phyloP scores from a whole-genome alignment of 148 eudicot genomes.

The Heliamphora exappendiculata region DNA sequence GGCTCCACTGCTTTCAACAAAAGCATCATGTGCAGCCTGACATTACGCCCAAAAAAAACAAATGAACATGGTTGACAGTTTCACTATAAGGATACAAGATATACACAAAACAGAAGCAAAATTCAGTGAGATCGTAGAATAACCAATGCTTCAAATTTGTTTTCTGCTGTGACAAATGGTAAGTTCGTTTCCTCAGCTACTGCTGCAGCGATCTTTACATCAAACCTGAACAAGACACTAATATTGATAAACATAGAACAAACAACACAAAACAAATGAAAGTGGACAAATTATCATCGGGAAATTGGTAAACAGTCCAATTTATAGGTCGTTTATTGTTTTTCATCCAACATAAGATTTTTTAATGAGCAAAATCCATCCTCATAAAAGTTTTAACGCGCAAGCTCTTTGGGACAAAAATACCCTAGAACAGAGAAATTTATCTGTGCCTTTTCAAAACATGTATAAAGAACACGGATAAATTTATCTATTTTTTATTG shows the following conservation, averaged over 20 bases:
- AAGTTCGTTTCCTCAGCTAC: constrained; percentile 89
- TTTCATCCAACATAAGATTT: no score
- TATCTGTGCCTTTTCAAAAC: no score
- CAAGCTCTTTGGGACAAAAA: no score
- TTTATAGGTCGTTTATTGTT: no score
- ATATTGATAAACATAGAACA: not conserved
- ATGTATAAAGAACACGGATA: no score
- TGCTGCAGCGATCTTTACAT: constrained; percentile 88
- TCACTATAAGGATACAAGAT: not conserved
- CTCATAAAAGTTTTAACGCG: no score
- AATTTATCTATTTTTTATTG: no score
- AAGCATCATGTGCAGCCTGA: constrained; percentile 98
- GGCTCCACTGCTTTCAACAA: constrained; percentile 92
- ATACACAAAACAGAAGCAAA: not conserved
- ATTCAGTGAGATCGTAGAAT: not conserved
- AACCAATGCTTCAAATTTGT: constrained; percentile 96
- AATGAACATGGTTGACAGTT: not conserved
- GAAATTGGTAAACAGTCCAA: no score
- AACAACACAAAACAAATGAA: not conserved
- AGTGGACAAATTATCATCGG: not conserved
- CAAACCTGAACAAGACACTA: constrained; percentile 54
- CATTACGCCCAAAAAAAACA: constrained; percentile 9
- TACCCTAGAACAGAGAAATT: no score
- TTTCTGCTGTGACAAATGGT: constrained; percentile 95
- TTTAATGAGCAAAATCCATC: no score